Percentiles rank a stretch among this genome's conserved stretches.
Evolutionary conservation across 208 protist species (phyloP).

Genomic region (Trypanosomatidae sp.): DNA sequence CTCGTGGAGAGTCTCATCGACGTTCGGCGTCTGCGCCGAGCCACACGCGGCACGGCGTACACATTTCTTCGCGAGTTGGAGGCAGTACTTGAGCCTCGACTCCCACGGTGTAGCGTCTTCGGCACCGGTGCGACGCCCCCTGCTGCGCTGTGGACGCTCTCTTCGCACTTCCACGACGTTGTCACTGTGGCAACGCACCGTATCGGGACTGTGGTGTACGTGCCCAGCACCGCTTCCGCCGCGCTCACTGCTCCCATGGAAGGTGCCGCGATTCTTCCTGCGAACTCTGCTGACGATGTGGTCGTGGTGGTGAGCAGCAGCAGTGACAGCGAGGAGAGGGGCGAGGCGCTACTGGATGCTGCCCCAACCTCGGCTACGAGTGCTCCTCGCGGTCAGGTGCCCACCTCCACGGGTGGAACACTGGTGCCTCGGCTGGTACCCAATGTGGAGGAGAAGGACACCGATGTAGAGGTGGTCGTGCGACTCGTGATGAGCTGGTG

Average conservation of each 20-base stretch:
- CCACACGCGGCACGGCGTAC: constrained; percentile 38
- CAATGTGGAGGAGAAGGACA: constrained; percentile 54
- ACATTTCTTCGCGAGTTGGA: constrained; percentile 65
- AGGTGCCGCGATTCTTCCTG: neutral
- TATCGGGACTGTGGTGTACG: constrained; percentile 44
- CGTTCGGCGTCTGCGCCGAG: constrained; percentile 69
- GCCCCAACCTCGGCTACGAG: neutral
- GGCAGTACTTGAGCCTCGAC: constrained; percentile 38
- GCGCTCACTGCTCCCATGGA: neutral
- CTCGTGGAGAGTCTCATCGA: constrained; percentile 77
- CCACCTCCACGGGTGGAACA: neutral
- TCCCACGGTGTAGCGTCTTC: constrained; percentile 26
- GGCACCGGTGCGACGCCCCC: constrained; percentile 31
- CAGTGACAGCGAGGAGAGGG: constrained; percentile 22
- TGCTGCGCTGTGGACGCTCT: constrained; percentile 82
- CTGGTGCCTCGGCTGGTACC: constrained; percentile 39
- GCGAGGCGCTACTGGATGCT: neutral
- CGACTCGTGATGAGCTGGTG: constrained; percentile 61
- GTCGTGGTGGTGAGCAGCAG: constrained; percentile 40
- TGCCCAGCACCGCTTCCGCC: neutral
- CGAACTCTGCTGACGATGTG: neutral
- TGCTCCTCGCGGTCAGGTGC: neutral
- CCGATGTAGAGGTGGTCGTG: constrained; percentile 53
- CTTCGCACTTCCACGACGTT: constrained; percentile 66
- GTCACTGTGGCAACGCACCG: constrained; percentile 76